A percentile compares a stretch with the other conserved stretches of the same genome.
These are phyloP conservation scores for Hortaea sp. DNA, from an alignment of 2,329 filamentous ascomycete species.

Conservation along the genomic window DNA sequence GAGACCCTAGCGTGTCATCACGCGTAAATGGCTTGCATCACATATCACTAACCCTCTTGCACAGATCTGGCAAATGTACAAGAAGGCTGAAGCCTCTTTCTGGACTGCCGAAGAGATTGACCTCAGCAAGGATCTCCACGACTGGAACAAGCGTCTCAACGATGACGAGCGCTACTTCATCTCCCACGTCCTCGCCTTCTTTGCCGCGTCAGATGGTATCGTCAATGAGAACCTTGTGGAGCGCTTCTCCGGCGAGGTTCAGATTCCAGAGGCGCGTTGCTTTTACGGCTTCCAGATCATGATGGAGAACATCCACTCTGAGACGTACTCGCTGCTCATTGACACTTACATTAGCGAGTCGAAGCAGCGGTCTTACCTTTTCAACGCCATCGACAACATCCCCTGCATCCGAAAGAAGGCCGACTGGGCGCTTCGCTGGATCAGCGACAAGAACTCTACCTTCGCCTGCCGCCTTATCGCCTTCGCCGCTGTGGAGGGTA, in stretches of 20 bases:
- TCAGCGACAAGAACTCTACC: constrained; percentile 82
- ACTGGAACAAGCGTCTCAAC: constrained; percentile 97
- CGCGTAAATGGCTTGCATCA: constrained; percentile 17
- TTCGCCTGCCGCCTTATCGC: constrained; percentile 93
- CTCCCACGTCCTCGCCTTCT: constrained; percentile 97
- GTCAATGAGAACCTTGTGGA: constrained; percentile 99
- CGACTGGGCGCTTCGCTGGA: constrained; percentile 95
- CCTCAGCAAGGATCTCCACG: constrained; percentile 95
- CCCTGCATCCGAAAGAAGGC: constrained; percentile 98
- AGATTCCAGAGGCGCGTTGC: constrained; percentile 95
- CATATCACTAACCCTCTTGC: constrained; percentile 6
- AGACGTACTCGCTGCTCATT: constrained; percentile 98
- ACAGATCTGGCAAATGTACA: constrained; percentile 99
- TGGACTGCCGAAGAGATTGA: constrained; percentile 99
- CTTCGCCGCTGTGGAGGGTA: constrained; percentile 95
- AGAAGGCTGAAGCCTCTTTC: constrained; percentile 98
- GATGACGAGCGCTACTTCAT: constrained; percentile 98
- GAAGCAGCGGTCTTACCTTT: constrained; percentile 84
- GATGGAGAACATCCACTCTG: constrained; percentile 99
- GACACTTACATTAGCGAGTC: constrained; percentile 99
- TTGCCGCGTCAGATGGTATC: constrained; percentile 95
- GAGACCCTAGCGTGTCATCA: constrained; percentile 46
- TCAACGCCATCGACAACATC: constrained; percentile 98
- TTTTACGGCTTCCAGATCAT: constrained; percentile 99
- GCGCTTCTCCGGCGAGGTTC: constrained; percentile 93